Evolutionary conservation across 208 protist genomes (phyloP), one percentile per base, ranked within the genome.

Genomic region (Giardia muris): DNA sequence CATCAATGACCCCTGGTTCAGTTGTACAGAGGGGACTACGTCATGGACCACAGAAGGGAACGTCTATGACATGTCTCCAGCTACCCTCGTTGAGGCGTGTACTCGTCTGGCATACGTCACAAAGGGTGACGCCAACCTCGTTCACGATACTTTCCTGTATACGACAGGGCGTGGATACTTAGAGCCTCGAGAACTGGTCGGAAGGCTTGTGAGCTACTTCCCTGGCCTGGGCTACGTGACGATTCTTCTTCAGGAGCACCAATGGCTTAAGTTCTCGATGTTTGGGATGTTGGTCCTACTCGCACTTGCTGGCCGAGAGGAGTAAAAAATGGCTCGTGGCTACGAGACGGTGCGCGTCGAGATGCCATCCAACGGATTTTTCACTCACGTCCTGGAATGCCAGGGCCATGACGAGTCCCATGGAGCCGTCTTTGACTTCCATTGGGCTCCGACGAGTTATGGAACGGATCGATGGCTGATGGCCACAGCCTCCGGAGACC

Each of bases 121-220:
- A 47, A 90, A 90, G 44, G 87, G 87, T n/a, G 87, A 90, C 45
- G 87, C 87, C 4, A 90, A 90, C 44, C 30, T 2, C 0, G 43
- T 47, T 47, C 2, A 3, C 2, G 87, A 90, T n/a, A 2, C 1
- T 0, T 90, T 4, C 42, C 44, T 90, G n/a, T 90, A 90, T 44
- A 44, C 4, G n/a, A 89, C 4, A 4, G 86, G 86, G 42, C 4
- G 4, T 45, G 86, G n/a, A 4, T 89, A 89, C 42, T 4, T 89
- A 46, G 4, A 89, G 86, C 22, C 4, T 4, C 19, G 45, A 4
- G 86, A 89, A 4, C 45, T 89, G 42, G 42, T 89, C 22, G 86
- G 22, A 43, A 89, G 30, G 30, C 10, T 76, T 10, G 19, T 76
- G 30, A 76, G 10, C 57, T 39, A 76, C 30, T 30, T 76, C 30